phyloP scores from a whole-genome alignment of 176 grass and related monocot genomes.

The Urochloa ruziziensis region DNA sequence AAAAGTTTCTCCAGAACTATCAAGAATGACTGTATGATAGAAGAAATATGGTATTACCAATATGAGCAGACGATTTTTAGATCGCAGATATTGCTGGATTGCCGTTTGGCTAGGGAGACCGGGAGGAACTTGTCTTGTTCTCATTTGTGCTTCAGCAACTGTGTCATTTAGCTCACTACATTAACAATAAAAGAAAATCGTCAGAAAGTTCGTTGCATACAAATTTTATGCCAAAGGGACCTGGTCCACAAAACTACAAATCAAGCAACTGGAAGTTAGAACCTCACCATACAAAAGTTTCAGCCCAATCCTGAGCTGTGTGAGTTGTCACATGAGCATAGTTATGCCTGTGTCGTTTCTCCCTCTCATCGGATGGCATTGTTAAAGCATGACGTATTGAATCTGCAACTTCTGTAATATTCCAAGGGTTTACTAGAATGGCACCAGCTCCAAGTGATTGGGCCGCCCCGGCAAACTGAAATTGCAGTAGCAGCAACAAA shows the following conservation, averaged over 20 bases:
- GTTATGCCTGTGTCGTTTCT: slow-evolving; percentile 97
- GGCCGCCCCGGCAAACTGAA: slow-evolving; percentile 98
- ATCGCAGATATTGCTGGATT: slow-evolving; percentile 66
- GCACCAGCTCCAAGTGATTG: slow-evolving; percentile 99
- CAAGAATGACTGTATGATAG: background rate
- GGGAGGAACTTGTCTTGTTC: slow-evolving; percentile 97
- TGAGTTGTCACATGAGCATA: slow-evolving; percentile 95
- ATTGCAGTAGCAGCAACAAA: slow-evolving; percentile 20
- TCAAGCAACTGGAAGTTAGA: slow-evolving; percentile 10
- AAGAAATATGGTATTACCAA: slow-evolving; percentile 56
- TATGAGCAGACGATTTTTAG: slow-evolving; percentile 88
- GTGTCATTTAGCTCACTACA: slow-evolving; percentile 93
- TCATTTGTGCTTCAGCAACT: slow-evolving; percentile 84
- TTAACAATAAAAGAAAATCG: slow-evolving; percentile 12
- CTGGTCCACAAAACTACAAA: background rate
- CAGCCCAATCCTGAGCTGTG: slow-evolving; percentile 99
- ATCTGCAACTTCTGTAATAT: slow-evolving; percentile 86
- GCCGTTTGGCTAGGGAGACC: slow-evolving; percentile 53
- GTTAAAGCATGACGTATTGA: slow-evolving; percentile 68
- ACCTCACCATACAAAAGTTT: slow-evolving; percentile 94
- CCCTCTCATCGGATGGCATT: slow-evolving; percentile 84
- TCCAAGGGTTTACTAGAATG: slow-evolving; percentile 96
- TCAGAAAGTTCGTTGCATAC: slow-evolving; percentile 1
- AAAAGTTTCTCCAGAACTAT: background rate
- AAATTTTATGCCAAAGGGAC: background rate